Conservation (phyloP, 2,329 filamentous ascomycete genomes). For the Cordyceps farinosa region DNA sequence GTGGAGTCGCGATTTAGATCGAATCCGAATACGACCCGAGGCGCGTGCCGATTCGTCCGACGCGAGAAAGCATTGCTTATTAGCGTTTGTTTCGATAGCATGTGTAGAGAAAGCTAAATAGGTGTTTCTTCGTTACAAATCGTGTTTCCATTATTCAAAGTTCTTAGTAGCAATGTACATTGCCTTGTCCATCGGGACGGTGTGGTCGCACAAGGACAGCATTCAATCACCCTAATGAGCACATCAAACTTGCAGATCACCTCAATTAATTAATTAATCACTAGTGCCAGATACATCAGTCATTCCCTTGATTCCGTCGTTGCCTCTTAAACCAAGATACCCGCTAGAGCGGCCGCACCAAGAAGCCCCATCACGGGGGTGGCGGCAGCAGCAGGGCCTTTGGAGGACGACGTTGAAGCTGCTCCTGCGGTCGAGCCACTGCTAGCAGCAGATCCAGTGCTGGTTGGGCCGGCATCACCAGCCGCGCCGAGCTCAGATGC, state of each 20-base stretch:
- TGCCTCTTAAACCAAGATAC: constrained; percentile 1
- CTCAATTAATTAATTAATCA: too few relatives aligned
- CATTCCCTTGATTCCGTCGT: neutral
- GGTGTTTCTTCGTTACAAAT: too few relatives aligned
- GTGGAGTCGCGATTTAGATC: constrained; percentile 5
- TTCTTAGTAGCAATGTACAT: neutral
- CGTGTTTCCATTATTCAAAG: too few relatives aligned
- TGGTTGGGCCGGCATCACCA: neutral
- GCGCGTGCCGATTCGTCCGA: neutral
- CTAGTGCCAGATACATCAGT: too few relatives aligned
- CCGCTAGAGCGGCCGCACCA: constrained; percentile 13
- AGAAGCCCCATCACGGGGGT: constrained; percentile 14
- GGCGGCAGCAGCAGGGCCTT: constrained; percentile 12
- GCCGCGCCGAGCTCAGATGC: constrained; percentile 14
- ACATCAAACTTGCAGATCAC: neutral
- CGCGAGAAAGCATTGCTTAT: neutral
- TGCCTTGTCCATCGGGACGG: neutral
- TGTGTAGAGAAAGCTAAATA: too few relatives aligned
- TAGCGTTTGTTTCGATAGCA: too few relatives aligned
- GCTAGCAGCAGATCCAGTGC: constrained; percentile 2
- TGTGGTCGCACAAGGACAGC: neutral
- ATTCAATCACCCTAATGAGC: neutral
- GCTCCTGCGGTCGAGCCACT: constrained; percentile 10
- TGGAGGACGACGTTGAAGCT: constrained; percentile 6
- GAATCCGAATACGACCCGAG: neutral